Conservation (phyloP, 495 filamentous ascomycete species). For the Penicillium soppii region DNA sequence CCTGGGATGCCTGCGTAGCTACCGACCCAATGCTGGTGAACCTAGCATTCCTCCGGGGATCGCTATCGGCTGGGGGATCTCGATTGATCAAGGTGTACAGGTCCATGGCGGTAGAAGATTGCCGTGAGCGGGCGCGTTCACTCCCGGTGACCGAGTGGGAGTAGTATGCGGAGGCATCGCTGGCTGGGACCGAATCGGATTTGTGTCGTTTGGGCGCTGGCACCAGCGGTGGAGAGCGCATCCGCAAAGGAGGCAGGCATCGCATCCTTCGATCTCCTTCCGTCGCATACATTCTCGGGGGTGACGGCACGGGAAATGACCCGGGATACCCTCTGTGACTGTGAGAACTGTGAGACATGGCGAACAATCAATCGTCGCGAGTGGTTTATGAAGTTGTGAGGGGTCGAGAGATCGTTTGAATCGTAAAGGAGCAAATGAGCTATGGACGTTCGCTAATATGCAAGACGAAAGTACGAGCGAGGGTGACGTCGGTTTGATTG, state of each 20-base stretch:
- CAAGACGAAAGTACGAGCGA: conserved; percentile 8
- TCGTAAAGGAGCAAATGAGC: background rate
- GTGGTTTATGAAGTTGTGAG: background rate
- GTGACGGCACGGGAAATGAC: background rate
- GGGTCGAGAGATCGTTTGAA: conserved; percentile 11
- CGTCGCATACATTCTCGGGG: conserved; percentile 10
- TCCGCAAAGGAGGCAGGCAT: conserved; percentile 24
- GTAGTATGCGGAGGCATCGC: conserved; percentile 26
- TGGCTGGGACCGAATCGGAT: conserved; percentile 24
- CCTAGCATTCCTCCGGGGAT: conserved; percentile 18
- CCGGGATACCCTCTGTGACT: background rate
- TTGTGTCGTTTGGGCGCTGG: conserved; percentile 28
- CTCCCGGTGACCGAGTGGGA: conserved; percentile 30
- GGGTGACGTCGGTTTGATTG: background rate
- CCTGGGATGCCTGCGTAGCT: conserved; percentile 21
- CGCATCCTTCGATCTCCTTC: conserved; percentile 7
- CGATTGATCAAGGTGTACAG: conserved; percentile 41
- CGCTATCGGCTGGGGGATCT: conserved; percentile 28
- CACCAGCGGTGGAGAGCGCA: conserved; percentile 25
- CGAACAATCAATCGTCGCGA: conserved; percentile 16
- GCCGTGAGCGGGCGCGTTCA: conserved; percentile 33
- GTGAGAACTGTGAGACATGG: conserved; percentile 8
- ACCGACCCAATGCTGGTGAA: conserved; percentile 38
- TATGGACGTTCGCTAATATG: conserved; percentile 6
- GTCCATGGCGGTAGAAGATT: conserved; percentile 46